These are phyloP conservation scores for Apophysomyces variabilis DNA, from an alignment of 371 early-diverging fungal genomes.

Conservation along the genomic window DNA sequence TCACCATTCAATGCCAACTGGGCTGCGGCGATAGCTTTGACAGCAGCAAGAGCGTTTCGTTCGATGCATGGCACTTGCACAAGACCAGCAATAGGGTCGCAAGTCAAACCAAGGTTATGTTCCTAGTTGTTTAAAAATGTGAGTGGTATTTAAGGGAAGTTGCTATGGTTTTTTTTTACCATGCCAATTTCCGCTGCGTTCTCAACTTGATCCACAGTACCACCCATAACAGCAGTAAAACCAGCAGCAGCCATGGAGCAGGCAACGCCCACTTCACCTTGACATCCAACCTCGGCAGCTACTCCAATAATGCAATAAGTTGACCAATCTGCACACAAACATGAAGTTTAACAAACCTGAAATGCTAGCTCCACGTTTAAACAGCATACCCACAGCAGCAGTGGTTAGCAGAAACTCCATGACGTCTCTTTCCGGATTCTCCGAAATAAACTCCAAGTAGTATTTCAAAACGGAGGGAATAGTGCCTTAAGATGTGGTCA, in stretches of 20 bases:
- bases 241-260: constrained; percentile 98
- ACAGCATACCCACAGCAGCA: constrained; percentile 95
- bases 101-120: constrained; percentile 93
- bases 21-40: constrained; percentile 94
- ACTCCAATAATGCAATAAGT: background rate
- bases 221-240: constrained; percentile 96
- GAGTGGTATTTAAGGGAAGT: background rate
- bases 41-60: constrained; percentile 94
- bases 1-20: constrained; percentile 94
- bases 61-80: constrained; percentile 97
- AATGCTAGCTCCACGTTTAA: constrained; percentile 93
- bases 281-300: constrained; percentile 97
- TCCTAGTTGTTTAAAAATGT: constrained; percentile 36
- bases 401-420: constrained; percentile 93
- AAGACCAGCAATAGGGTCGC: constrained; percentile 92
- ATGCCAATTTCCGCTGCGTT: constrained; percentile 98
- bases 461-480: constrained; percentile 96
- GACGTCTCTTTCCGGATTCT: constrained; percentile 85
- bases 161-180: constrained; percentile 33
- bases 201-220: constrained; percentile 86
- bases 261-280: constrained; percentile 89
- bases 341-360: constrained; percentile 36
- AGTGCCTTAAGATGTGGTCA: constrained; percentile 30
- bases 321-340: background rate
- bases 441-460: constrained; percentile 92